Evolutionary conservation across 371 early-diverging fungal genomes (phyloP), one percentile per base, ranked within the genome.

Genomic region (Mortierella sp.): DNA sequence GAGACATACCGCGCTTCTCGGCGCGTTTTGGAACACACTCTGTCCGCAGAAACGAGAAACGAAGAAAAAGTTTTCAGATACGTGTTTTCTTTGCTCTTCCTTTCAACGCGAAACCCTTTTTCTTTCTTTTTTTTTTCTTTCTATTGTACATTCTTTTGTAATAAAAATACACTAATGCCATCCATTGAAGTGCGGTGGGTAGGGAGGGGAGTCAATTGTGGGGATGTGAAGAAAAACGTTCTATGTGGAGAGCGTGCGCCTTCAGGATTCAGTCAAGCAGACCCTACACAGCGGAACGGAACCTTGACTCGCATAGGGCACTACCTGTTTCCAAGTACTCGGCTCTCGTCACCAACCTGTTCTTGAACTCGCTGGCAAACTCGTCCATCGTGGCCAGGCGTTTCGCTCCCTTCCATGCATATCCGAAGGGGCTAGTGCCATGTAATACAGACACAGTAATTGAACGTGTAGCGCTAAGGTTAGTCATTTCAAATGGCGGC

Each of bases 271-370:
- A 16, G 63, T 31, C 31, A 57, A 19, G 63, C 50, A 60, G 68
- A 9, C 16, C 3, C 28, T 79, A 85, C 14, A 82, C 80, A 8
- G 77, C 82, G 31, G 86, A 78, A 9, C 77, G 75, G 68, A 85
- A 85, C 52, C 86, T 70, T 28, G 86, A 85, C 60, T 85, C 86
- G 50, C 93, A 93, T 7, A 90, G 85, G 13, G 90, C 87, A 72
- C 93, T 92, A 14, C 93, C 93, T 65, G 89, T 88, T 81, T 93
- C 93, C 42, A 91, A 52, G 79, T 93, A 93, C 81, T 93, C 93
- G 65, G 90, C 90, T 31, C 92, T 88, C 9, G 88, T 84, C 34
- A 93, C 93, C 80, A 92, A 79, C 42, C 84, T 81, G 68, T 84
- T 89, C 75, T 90, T 89, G 52, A 91, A 78, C 57, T 92, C 90